Base-by-base conservation (phyloP, 352 stramenopile genomes). In the Phytopythium montanum region DNA sequence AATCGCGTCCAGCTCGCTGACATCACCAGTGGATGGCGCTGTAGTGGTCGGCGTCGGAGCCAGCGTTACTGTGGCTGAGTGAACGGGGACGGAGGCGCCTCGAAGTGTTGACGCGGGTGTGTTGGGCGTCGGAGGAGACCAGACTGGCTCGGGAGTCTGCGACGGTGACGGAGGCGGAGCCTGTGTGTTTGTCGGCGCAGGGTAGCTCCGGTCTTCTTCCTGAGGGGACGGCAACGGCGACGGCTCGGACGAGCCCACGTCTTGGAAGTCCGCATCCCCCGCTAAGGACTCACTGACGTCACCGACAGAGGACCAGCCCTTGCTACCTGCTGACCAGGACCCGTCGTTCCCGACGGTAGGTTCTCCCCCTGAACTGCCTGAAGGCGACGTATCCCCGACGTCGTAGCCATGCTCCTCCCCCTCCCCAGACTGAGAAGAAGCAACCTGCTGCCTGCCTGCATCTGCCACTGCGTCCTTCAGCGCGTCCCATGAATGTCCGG, bases 1-100 rank as follows among this genome's bases (percentile, higher is more conserved):
- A 13, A 58, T 29, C 33, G 26, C n/a, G 25, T 58, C 52, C 33
- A 48, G 3, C 3, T 58, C 52, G 33, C 33, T 58, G 1, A 38
- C 52, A 26, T 56, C 50, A 13, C n/a, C n/a, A 13, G 28, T 23
- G 5, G 33, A 26, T 31, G 26, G 48, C 3, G 28, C 51, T 33
- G 21, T 25, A 12, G 34, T 48, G 2, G 33, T 29, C 18, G 23
- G 14, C 16, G 52, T 44, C 23, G 52, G 21, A 5, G 52, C 38
- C 23, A 26, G 26, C 16, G 25, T 21, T 33, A 14, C 2, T 8
- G 51, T 3, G 6, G 29, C 31, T 16, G 33, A 13, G 4, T 3
- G 25, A 44, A 21, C 5, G 18, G 33, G 6, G 18, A 33, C 9
- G 12, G 50, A 33, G 26, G 33, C 7, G n/a, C 31, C 26, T 55